Percentiles rank a stretch among this genome's conserved stretches.
Evolutionary conservation across 164 flowering plant genomes (phyloP).

Genomic region (grape (Vitis vinifera)): ASM3070453v1 NC_081816.1:3929001-3929500

Average conservation of each 20-base stretch:
- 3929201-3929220: neutral
- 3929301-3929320: slow-evolving; percentile 52
- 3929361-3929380: neutral
- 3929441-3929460: slow-evolving; percentile 68
- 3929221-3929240: neutral
- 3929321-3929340: slow-evolving; percentile 40
- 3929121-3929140: slow-evolving; percentile 82
- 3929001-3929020: neutral
- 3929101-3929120: slow-evolving; percentile 94
- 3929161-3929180: slow-evolving; percentile 5
- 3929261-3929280: neutral
- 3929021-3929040: neutral
- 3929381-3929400: neutral
- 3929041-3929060: slow-evolving; percentile 39
- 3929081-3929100: slow-evolving; percentile 85
- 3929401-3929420: neutral
- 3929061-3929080: slow-evolving; percentile 83
- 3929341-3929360: slow-evolving; percentile 52
- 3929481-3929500: slow-evolving; percentile 43
- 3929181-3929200: neutral
- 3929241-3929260: neutral
- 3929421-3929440: slow-evolving; percentile 5
- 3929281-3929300: slow-evolving; percentile 92
- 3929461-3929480: slow-evolving; percentile 81
- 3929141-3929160: slow-evolving; percentile 95